Percentiles rank a stretch among this genome's conserved stretches.
Conservation (phyloP, 768 basidiomycete species). For the Rhizopogon sp. region DNA sequence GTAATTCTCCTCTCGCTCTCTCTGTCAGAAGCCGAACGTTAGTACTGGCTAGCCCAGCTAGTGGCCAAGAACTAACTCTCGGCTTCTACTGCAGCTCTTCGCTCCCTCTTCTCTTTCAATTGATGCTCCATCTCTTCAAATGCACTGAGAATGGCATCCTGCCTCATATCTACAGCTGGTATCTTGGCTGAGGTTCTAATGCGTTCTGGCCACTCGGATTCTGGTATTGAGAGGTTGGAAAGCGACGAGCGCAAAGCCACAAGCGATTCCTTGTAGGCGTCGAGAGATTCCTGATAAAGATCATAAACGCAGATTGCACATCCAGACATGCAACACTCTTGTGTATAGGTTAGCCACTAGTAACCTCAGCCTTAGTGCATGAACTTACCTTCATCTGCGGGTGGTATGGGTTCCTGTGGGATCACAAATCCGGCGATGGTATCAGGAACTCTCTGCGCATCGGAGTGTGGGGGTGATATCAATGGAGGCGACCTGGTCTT, state of each 20-base stretch:
- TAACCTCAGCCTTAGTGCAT: neutral
- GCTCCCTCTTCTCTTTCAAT: conserved; percentile 42
- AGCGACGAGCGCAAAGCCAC: conserved; percentile 47
- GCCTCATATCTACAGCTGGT: conserved; percentile 11
- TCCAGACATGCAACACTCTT: conserved; percentile 95
- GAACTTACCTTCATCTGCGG: conserved; percentile 59
- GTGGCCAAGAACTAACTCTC: conserved; percentile 33
- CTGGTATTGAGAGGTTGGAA: conserved; percentile 40
- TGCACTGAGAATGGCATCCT: conserved; percentile 44
- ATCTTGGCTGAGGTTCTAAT: conserved; percentile 29
- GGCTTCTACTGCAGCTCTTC: conserved; percentile 25
- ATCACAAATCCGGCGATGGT: conserved; percentile 31
- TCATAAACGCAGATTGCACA: conserved; percentile 93
- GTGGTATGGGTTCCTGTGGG: conserved; percentile 57
- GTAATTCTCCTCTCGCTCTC: conserved; percentile 11
- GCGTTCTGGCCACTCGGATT: conserved; percentile 59
- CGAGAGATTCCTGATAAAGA: conserved; percentile 71
- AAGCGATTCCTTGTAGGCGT: conserved; percentile 55
- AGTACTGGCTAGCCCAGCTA: neutral
- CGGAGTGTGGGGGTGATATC: neutral
- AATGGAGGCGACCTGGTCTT: neutral
- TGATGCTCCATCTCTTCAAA: conserved; percentile 70
- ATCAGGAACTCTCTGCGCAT: neutral
- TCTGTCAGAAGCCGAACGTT: conserved; percentile 15
- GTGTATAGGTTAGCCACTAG: neutral